Evolutionary conservation across 805 yeast genomes (phyloP).

Genomic region (Candida saitoana): DNA sequence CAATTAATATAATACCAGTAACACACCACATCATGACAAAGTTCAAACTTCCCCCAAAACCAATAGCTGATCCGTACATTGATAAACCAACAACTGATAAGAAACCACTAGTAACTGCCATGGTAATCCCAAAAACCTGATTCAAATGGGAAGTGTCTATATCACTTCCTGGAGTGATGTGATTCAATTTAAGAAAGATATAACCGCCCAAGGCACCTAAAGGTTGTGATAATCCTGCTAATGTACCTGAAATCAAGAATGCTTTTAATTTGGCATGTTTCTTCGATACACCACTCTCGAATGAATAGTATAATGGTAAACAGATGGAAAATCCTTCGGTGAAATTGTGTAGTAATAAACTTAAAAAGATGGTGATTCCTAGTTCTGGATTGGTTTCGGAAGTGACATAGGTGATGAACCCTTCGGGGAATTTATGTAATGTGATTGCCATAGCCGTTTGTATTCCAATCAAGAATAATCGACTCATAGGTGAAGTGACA

Average conservation of each 20-base stretch:
- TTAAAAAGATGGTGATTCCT: conserved; percentile 78
- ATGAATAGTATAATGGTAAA: conserved; percentile 77
- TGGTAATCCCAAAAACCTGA: conserved; percentile 55
- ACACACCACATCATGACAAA: conserved; percentile 57
- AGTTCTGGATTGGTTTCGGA: conserved; percentile 57
- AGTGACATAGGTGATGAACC: conserved; percentile 82
- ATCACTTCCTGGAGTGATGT: conserved; percentile 23
- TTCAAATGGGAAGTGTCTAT: conserved; percentile 32
- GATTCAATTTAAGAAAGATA: conserved; percentile 37
- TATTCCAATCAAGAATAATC: conserved; percentile 79
- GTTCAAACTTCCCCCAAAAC: conserved; percentile 70
- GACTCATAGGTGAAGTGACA: conserved; percentile 69
- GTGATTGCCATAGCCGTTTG: conserved; percentile 88
- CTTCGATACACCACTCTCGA: conserved; percentile 44
- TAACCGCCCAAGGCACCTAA: conserved; percentile 78
- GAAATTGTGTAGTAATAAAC: conserved; percentile 84
- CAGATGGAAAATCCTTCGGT: conserved; percentile 95
- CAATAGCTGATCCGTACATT: conserved; percentile 79
- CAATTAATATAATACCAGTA: conserved; percentile 55
- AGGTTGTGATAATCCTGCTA: conserved; percentile 88
- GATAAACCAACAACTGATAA: conserved; percentile 76
- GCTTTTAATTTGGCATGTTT: conserved; percentile 50
- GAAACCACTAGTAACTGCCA: conserved; percentile 80
- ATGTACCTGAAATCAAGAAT: conserved; percentile 53
- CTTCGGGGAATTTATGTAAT: conserved; percentile 92